phyloP scores from a whole-genome alignment of 345 rosid species.

The Psidium friedrichsthalianum region DNA sequence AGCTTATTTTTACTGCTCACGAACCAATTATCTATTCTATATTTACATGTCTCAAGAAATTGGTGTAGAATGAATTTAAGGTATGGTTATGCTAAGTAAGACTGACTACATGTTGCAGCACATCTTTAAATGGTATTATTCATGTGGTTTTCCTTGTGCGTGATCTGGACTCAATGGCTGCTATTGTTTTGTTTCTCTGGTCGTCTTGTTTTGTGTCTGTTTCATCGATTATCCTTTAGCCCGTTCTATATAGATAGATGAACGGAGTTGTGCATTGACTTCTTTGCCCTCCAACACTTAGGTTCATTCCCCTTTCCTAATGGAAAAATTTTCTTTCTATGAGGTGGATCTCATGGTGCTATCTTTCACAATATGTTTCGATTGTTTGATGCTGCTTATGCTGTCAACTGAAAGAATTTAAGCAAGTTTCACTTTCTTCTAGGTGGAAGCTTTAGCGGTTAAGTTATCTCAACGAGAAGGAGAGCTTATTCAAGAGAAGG shows the following conservation, averaged over 20 bases:
- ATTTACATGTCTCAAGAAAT: neutral
- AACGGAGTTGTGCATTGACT: neutral
- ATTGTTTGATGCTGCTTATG: neutral
- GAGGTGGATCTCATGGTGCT: neutral
- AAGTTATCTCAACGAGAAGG: conserved; percentile 96
- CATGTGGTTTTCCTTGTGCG: neutral
- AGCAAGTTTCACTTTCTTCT: conserved; percentile 7
- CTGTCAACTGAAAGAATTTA: neutral
- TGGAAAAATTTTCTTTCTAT: neutral
- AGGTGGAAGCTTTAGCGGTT: conserved; percentile 98
- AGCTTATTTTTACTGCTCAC: neutral
- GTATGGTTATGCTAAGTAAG: neutral
- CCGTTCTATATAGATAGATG: neutral
- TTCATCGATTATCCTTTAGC: neutral
- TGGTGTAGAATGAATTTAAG: neutral
- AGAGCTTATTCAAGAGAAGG: conserved; percentile 80
- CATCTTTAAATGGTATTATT: neutral
- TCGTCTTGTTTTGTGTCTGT: neutral
- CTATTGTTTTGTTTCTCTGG: neutral
- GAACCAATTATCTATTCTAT: neutral
- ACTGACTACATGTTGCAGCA: neutral
- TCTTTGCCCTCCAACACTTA: neutral
- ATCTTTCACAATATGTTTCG: neutral
- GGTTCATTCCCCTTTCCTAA: neutral
- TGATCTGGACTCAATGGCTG: neutral